A percentile compares a stretch with the other conserved stretches of the same genome.
Evolutionary conservation across 1,139 yeast species (phyloP).

Genomic region (Candida labiduridarum): DNA sequence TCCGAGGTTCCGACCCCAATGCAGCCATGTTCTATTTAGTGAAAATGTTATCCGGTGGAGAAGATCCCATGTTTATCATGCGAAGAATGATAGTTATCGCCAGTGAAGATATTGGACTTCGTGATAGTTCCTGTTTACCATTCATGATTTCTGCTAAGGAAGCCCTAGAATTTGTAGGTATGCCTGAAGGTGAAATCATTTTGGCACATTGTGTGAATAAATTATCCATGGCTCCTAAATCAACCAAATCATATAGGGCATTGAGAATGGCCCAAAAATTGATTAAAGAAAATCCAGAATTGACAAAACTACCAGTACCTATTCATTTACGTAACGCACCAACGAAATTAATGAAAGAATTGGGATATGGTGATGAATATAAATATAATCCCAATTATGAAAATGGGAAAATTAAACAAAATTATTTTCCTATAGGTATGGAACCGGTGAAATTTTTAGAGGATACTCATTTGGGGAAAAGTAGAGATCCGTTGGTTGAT

Average conservation of each 20-base stretch:
- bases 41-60: conserved; percentile 89
- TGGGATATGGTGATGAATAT: conserved; percentile 84
- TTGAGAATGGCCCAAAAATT: conserved; percentile 65
- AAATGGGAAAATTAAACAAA: conserved; percentile 74
- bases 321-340: conserved; percentile 92
- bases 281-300: conserved; percentile 61
- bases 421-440: conserved; percentile 61
- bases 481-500: conserved; percentile 29
- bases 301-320: conserved; percentile 68
- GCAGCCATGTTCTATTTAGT: conserved; percentile 87
- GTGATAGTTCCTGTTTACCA: conserved; percentile 84
- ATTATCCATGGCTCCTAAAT: conserved; percentile 81
- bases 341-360: conserved; percentile 80
- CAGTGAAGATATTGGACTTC: conserved; percentile 83
- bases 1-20: conserved; percentile 85
- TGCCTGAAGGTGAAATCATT: conserved; percentile 93
- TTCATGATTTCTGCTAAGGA: conserved; percentile 85
- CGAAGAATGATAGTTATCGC: conserved; percentile 92
- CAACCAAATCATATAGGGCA: conserved; percentile 82
- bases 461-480: conserved; percentile 36
- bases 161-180: conserved; percentile 88
- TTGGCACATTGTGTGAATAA: conserved; percentile 92
- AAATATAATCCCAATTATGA: conserved; percentile 82
- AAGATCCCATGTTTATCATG: conserved; percentile 89
- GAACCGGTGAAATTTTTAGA: conserved; percentile 39